Base-by-base conservation (phyloP, 805 yeast species). In the Metschnikowia picachoensis region DNA sequence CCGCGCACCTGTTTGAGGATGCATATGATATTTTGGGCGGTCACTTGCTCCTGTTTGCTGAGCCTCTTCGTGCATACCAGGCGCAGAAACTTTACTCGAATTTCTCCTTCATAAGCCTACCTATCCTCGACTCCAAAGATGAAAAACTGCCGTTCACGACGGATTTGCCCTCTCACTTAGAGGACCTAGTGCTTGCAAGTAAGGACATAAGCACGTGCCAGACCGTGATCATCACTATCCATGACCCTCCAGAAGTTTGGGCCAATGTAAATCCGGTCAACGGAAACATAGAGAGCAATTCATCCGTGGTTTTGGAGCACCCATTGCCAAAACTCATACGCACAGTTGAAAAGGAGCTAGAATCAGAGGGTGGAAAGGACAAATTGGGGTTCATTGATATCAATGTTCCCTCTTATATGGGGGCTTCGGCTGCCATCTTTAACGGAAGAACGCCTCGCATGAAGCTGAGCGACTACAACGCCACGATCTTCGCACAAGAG, bases 201-300 rank as follows among this genome's bases (percentile, higher is more conserved):
- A 83, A 88, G 10, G 76, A 80, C 45, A 76, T 91, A 25, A 80
- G 80, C 61, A 77, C 78, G 11, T 68, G 82, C 33, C 76, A 79
- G n/a, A 79, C 85, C 7, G 65, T 91, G 6, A 68, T 90, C 9
- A 69, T 92, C 8, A 62, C 87, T 7, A 80, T 91, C 15, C 98
- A 91, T 64, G 98, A 91, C 59, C 88, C 97, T 3, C 87, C 97
- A 7, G 91, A 89, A 48, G 76, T 94, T 7, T 90, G 96, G 96
- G 96, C 95, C 2, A 80, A 83, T 53, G 70, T 83, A 34, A 90
- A 89, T 61, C 87, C 96, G 0, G 65, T 82, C 5, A 80, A 86
- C 9, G 98, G 98, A 8, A 73, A 78, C 41, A 78, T 92, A 32
- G 88, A 87, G 52, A 73, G 90, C 13, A 76, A 79, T 38, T 78